phyloP scores from a whole-genome alignment of 345 rosid genomes.

The Jatropha curcas region DNA sequence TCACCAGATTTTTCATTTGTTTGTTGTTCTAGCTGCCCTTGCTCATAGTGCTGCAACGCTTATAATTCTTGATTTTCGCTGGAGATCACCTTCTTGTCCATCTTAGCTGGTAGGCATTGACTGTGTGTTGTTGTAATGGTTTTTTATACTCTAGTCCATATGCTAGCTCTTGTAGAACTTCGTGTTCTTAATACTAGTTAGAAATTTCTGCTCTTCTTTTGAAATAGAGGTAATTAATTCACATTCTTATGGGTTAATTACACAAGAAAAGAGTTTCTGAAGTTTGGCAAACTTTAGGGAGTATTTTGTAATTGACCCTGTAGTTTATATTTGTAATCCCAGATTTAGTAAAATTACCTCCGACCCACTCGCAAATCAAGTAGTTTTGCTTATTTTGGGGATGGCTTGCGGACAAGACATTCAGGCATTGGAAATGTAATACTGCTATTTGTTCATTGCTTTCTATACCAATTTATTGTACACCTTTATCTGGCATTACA shows the following conservation, averaged over 20 bases:
- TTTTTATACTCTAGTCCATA: background rate
- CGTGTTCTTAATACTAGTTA: background rate
- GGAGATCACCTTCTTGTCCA: constrained; percentile 56
- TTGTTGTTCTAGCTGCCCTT: constrained; percentile 85
- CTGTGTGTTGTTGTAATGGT: background rate
- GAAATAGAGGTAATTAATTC: background rate
- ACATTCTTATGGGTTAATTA: too few relatives aligned
- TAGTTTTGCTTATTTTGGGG: too few relatives aligned
- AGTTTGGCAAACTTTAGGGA: too few relatives aligned
- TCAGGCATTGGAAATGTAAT: too few relatives aligned
- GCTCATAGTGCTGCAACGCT: constrained; percentile 80
- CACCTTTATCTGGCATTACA: background rate
- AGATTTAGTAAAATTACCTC: too few relatives aligned
- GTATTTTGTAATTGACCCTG: too few relatives aligned
- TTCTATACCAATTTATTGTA: background rate
- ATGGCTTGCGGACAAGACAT: too few relatives aligned
- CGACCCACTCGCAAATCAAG: too few relatives aligned
- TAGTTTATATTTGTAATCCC: too few relatives aligned
- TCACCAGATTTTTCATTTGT: constrained; percentile 92
- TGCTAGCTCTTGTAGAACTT: background rate
- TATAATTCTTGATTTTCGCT: constrained; percentile 72
- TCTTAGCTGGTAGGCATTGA: constrained; percentile 1
- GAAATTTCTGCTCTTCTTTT: background rate
- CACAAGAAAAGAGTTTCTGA: too few relatives aligned
- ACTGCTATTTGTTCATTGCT: too few relatives aligned